Percentiles rank a stretch among this genome's conserved stretches.
phyloP scores from a whole-genome alignment of 1,284 basidiomycete species.

The Ganoderma resinaceum region DNA sequence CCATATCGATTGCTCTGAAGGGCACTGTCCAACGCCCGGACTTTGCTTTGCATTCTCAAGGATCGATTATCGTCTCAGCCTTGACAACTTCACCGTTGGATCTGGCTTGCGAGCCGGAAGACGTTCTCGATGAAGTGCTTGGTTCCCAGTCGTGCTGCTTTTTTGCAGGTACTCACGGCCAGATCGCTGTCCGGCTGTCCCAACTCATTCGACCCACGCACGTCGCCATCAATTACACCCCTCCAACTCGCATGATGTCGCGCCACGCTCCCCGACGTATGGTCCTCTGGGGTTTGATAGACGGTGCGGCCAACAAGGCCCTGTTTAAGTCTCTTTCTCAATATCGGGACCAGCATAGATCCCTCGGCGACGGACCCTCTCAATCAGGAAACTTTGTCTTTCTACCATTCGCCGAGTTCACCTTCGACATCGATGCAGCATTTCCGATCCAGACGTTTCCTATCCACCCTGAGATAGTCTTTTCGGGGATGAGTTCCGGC shows the following conservation, averaged over 20 bases:
- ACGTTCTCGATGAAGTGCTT: not conserved
- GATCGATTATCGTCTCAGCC: not conserved
- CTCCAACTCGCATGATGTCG: not conserved
- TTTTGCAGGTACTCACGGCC: not conserved
- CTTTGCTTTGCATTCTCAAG: not conserved
- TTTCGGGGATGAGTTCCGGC: not conserved
- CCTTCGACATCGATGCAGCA: not conserved
- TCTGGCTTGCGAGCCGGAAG: not conserved
- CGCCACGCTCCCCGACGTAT: not conserved
- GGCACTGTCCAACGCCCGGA: not conserved
- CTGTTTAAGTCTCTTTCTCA: not conserved
- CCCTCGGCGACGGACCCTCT: not conserved
- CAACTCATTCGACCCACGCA: not conserved
- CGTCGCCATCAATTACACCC: not conserved
- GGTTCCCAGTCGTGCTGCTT: not conserved
- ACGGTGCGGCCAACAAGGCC: not conserved
- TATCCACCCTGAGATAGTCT: not conserved
- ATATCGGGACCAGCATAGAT: not conserved
- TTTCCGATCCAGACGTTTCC: not conserved
- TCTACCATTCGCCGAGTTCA: not conserved
- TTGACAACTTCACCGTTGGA: not conserved
- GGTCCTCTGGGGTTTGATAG: not conserved
- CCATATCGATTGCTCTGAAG: not conserved
- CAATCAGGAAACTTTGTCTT: not conserved
- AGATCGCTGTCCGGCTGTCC: not conserved